A percentile compares a stretch with the other conserved stretches of the same genome.
These are phyloP conservation scores for Adansonia digitata DNA, from an alignment of 345 rosid species.

Conservation along the genomic window DNA sequence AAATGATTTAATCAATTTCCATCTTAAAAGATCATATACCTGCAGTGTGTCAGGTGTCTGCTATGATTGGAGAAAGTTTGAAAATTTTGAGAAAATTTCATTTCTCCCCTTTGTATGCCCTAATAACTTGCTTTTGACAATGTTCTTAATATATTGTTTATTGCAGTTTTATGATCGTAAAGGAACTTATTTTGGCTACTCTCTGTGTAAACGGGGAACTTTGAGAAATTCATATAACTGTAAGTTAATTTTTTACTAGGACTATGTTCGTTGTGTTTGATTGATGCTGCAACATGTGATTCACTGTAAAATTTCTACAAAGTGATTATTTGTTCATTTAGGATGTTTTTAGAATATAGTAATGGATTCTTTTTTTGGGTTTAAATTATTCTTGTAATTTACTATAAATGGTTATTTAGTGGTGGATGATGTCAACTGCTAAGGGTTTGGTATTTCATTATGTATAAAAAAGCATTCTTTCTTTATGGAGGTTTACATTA, in stretches of 20 bases:
- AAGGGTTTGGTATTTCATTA: not conserved
- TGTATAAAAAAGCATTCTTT: not conserved
- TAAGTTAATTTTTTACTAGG: constrained; percentile 29
- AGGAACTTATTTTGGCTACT: constrained; percentile 22
- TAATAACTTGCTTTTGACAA: not conserved
- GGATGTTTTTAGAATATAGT: not conserved
- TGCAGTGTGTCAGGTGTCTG: not conserved
- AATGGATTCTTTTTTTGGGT: not conserved
- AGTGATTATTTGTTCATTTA: not conserved
- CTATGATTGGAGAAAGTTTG: not conserved
- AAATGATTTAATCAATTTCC: not conserved
- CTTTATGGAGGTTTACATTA: not conserved
- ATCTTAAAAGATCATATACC: not conserved
- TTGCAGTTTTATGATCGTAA: constrained; percentile 37
- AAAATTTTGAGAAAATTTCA: not conserved
- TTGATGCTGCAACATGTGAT: not conserved
- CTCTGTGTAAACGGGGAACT: constrained; percentile 17
- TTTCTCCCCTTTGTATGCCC: not conserved
- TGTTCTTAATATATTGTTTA: constrained; percentile 8
- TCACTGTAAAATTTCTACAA: not conserved
- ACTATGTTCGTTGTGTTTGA: not conserved
- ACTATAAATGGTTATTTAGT: not conserved
- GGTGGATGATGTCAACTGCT: not conserved
- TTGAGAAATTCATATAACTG: constrained; percentile 33
- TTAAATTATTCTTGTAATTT: not conserved